Evolutionary conservation across 768 basidiomycete species (phyloP).

Genomic region (Nidularia pulvinata): DNA sequence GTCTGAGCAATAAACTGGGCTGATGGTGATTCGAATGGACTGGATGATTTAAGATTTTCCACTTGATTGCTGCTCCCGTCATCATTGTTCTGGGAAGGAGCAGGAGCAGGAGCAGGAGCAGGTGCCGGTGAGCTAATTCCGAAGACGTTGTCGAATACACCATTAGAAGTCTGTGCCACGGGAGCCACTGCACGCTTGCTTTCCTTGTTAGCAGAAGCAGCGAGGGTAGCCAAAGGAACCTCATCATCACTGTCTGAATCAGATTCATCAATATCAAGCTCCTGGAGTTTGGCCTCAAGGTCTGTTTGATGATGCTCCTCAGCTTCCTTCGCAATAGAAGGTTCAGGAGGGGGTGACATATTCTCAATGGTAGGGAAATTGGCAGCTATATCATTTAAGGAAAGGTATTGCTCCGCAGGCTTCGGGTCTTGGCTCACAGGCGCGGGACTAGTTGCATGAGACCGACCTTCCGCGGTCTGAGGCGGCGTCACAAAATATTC

Average conservation of each 20-base stretch:
- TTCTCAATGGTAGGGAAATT: conserved; percentile 37
- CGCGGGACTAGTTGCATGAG: conserved; percentile 12
- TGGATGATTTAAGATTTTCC: not conserved
- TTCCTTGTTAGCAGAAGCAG: conserved; percentile 6
- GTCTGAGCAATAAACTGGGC: conserved; percentile 1
- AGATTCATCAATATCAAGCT: conserved; percentile 56
- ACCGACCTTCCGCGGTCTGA: conserved; percentile 29
- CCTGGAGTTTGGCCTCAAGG: conserved; percentile 49
- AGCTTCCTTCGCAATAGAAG: conserved; percentile 11
- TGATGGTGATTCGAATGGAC: conserved; percentile 3
- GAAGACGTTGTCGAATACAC: conserved; percentile 21
- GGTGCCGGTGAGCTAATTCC: conserved; percentile 4
- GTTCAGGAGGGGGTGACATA: conserved; percentile 8
- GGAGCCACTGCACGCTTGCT: not conserved
- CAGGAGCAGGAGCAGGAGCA: not conserved
- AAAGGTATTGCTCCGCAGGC: conserved; percentile 18
- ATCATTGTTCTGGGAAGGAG: conserved; percentile 1
- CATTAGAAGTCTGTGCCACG: conserved; percentile 2
- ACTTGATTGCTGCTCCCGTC: not conserved
- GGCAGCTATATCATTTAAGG: conserved; percentile 32
- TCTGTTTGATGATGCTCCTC: conserved; percentile 42
- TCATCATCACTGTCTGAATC: conserved; percentile 57
- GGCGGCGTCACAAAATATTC: conserved; percentile 67
- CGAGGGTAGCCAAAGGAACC: conserved; percentile 27
- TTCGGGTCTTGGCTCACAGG: conserved; percentile 10